Evolutionary conservation across 345 rosid species (phyloP).

Genomic region (Arabidopsis arenosa): DNA sequence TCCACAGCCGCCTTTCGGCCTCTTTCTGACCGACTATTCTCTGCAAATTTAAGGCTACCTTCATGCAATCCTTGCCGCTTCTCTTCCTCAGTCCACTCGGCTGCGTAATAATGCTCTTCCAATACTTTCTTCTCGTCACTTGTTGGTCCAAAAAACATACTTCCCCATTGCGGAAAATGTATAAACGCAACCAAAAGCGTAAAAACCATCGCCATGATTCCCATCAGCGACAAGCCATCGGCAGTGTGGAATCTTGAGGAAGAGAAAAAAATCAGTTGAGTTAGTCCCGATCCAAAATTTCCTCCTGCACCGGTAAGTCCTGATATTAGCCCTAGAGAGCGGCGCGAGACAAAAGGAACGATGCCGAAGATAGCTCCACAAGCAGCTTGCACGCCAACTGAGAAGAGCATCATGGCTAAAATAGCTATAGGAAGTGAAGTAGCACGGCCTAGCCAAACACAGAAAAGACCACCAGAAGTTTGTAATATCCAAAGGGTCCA

Average conservation of each 20-base stretch:
- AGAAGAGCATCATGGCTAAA: conserved; percentile 75
- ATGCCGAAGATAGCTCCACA: conserved; percentile 84
- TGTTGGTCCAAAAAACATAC: conserved; percentile 70
- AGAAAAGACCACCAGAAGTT: conserved; percentile 69
- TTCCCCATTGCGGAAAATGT: conserved; percentile 79
- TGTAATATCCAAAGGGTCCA: conserved; percentile 78
- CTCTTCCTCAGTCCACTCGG: conserved; percentile 72
- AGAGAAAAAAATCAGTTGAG: conserved; percentile 69
- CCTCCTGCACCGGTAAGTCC: conserved; percentile 78
- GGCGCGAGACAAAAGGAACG: conserved; percentile 71
- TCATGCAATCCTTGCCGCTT: conserved; percentile 60
- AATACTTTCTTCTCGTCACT: conserved; percentile 49
- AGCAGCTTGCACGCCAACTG: conserved; percentile 74
- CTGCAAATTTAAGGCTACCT: conserved; percentile 69
- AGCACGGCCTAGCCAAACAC: conserved; percentile 73
- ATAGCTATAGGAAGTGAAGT: conserved; percentile 66
- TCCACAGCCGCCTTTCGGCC: conserved; percentile 51
- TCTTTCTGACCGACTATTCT: conserved; percentile 71
- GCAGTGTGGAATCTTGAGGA: conserved; percentile 54
- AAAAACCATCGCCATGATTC: conserved; percentile 62
- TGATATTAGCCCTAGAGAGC: conserved; percentile 70
- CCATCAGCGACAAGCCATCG: conserved; percentile 64
- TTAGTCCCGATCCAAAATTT: conserved; percentile 76
- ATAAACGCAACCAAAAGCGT: conserved; percentile 63
- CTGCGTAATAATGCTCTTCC: conserved; percentile 63